Conservation (phyloP, 164 flowering plant genomes). For the Umbilicus rupestris region DNA sequence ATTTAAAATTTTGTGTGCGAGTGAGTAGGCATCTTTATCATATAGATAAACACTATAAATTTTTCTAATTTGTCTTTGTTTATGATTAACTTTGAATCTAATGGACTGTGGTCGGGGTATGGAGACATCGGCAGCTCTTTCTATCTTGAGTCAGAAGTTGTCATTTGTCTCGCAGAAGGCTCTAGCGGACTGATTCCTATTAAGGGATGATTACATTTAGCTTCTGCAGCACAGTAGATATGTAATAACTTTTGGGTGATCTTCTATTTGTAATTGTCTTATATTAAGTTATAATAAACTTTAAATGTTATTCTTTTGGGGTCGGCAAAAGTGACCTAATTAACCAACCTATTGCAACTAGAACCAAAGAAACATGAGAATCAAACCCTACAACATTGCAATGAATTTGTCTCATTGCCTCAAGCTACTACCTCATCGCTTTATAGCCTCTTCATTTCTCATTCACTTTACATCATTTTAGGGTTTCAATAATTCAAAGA, state of each 20-base stretch:
- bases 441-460: constrained; percentile 18
- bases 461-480: constrained; percentile 14
- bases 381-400: constrained; percentile 16
- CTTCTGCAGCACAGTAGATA: no score
- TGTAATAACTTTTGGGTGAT: no score
- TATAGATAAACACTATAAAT: neutral
- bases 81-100: neutral
- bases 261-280: no score
- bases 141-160: neutral
- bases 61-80: neutral
- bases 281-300: neutral
- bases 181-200: no score
- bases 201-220: no score
- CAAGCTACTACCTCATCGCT: constrained; percentile 1
- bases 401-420: constrained; percentile 33
- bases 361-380: neutral
- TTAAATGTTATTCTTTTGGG: neutral
- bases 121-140: no score
- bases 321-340: constrained; percentile 1
- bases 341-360: neutral
- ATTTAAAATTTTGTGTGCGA: neutral
- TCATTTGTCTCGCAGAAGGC: no score
- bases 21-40: constrained; percentile 5
- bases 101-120: no score
- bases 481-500: constrained; percentile 24